Evolutionary conservation across 495 filamentous ascomycete species (phyloP), one percentile per base, ranked within the genome.

Genomic region (Aspergillus nidulans): DNA sequence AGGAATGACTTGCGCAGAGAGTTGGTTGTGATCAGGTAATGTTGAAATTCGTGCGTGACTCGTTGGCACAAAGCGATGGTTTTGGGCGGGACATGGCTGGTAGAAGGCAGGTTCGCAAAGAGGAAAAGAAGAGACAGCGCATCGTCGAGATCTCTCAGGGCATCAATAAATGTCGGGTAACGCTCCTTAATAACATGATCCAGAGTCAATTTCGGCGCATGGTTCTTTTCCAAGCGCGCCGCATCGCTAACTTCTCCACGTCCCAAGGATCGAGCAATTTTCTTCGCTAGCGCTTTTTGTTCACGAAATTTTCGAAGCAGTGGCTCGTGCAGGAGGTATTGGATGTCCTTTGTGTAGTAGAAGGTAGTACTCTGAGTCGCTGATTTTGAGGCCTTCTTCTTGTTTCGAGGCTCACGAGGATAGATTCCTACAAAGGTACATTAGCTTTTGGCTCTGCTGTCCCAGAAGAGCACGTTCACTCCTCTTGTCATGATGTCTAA

Each of bases 341-440:
- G 91, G 64, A 98, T 96, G 67, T 98, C 94, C 77, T 94, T 95
- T 63, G 92, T 89, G 77, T 98, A 98, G 81, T 98, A 98, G 77
- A 96, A 98, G 54, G 95, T 97, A 15, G 94, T 97, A 41, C 85
- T 88, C 36, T 87, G 83, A 2, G 89, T 97, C 41, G 89, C 82
- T 49, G 88, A 88, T 72, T 95, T 97, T 63, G 89, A 89, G 40
- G 86, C 94, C 80, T 96, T 96, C 77, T 94, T 97, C 81, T 91
- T 95, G 70, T 85, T 95, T 52, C 94, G 81, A 34, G 94, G 94
- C 76, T 98, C 95, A 67, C 94, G 85, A 55, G 94, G 94, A 71
- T 97, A 97, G 57, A 98, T 97, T 62, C 94, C 84, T 86, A 52
- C 51, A 32, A 23, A 39, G 15, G 21, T 20, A 16, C 38, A 41